phyloP scores from a whole-genome alignment of 371 early-diverging fungal species.

The Lichtheimia hyalospora region DNA sequence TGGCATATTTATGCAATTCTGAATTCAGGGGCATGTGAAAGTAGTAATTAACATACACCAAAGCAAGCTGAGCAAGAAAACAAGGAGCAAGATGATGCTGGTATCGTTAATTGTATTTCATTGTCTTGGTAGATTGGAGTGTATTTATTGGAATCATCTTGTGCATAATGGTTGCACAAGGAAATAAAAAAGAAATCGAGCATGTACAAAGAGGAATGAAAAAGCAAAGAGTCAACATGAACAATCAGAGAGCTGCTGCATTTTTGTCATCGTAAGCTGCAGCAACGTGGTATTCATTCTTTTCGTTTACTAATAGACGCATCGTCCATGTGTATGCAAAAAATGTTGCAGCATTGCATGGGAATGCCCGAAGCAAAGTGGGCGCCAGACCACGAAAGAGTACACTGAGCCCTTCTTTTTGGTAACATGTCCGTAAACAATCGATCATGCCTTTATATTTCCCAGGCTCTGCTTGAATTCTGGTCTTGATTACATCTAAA shows the following conservation, averaged over 20 bases:
- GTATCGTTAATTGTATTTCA: too few relatives aligned
- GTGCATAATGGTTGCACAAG: too few relatives aligned
- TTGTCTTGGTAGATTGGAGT: too few relatives aligned
- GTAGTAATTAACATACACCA: too few relatives aligned
- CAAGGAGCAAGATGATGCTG: too few relatives aligned
- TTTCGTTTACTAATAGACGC: constrained; percentile 21
- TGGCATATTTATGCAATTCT: too few relatives aligned
- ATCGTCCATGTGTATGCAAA: constrained; percentile 61
- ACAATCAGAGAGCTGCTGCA: neutral
- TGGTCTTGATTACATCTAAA: constrained; percentile 79
- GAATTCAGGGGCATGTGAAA: too few relatives aligned
- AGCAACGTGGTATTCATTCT: neutral
- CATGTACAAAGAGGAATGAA: neutral
- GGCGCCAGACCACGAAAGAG: constrained; percentile 77
- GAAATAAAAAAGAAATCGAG: too few relatives aligned
- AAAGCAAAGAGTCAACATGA: neutral
- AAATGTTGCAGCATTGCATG: constrained; percentile 86
- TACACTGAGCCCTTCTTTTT: constrained; percentile 61
- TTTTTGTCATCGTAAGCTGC: neutral
- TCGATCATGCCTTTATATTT: constrained; percentile 57
- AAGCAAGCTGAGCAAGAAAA: too few relatives aligned
- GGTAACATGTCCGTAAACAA: constrained; percentile 52
- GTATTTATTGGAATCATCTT: too few relatives aligned
- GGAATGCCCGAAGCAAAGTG: constrained; percentile 79
- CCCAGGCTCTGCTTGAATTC: constrained; percentile 65